A percentile compares a stretch with the other conserved stretches of the same genome.
phyloP scores from a whole-genome alignment of 2,329 filamentous ascomycete genomes.

The Penicillium glabrum region DNA sequence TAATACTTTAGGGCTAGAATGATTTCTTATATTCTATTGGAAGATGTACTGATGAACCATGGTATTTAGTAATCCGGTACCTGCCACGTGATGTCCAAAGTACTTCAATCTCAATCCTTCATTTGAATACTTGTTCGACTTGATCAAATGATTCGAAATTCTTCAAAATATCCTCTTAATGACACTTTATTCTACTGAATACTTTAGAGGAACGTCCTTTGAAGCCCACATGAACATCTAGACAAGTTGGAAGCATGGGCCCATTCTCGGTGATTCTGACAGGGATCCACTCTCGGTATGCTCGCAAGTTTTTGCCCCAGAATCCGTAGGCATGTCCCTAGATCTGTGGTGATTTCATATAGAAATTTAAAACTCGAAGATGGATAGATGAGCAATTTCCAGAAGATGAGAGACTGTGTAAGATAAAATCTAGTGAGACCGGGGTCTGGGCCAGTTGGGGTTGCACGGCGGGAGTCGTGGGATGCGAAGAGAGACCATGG shows the following conservation, averaged over 20 bases:
- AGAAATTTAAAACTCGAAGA: background rate
- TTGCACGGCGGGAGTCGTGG: constrained; percentile 2
- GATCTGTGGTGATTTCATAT: background rate
- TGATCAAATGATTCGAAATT: background rate
- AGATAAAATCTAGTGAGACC: background rate
- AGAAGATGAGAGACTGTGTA: background rate
- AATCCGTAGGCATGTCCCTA: background rate
- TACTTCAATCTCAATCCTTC: background rate
- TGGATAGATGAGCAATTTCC: background rate
- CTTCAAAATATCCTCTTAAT: background rate
- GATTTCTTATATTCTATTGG: too few species aligned
- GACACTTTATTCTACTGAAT: background rate
- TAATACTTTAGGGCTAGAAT: too few species aligned
- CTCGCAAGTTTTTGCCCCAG: background rate
- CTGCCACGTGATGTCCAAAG: background rate
- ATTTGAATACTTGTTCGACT: background rate
- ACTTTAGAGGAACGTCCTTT: background rate
- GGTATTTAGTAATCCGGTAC: background rate
- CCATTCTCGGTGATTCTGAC: constrained; percentile 6
- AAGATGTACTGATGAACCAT: too few species aligned
- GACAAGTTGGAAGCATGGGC: constrained; percentile 1
- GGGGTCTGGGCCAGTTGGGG: constrained; percentile 1
- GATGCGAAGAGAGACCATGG: background rate
- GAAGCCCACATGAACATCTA: background rate
- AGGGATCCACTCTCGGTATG: constrained; percentile 7